Conservation (phyloP, 345 rosid genomes). For the Isatis tinctoria region DNA sequence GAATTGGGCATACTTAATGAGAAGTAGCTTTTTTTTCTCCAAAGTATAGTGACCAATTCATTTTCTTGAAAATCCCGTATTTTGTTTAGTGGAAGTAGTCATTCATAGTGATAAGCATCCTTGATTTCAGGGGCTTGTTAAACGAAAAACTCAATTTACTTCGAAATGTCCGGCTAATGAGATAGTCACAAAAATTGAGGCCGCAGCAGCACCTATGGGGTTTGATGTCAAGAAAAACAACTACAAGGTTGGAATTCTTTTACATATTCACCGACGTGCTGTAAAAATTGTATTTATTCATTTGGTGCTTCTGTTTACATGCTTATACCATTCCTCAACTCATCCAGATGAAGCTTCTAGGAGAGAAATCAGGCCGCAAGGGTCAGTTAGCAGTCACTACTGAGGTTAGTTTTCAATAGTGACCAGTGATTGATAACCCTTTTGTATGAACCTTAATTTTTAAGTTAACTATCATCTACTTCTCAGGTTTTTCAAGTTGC, state of each 20-base stretch:
- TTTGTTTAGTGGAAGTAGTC: neutral
- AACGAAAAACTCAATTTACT: slow-evolving; percentile 89
- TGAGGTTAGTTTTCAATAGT: slow-evolving; percentile 48
- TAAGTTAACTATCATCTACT: neutral
- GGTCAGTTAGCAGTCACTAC: slow-evolving; percentile 95
- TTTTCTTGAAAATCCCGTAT: neutral
- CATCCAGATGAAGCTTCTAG: slow-evolving; percentile 77
- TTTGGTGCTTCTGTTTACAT: neutral
- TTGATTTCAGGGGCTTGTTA: slow-evolving; percentile 73
- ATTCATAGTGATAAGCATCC: slow-evolving; percentile 6
- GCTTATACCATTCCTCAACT: neutral
- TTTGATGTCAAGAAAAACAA: slow-evolving; percentile 93
- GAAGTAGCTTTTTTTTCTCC: neutral
- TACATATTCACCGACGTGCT: neutral
- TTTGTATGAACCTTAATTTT: neutral
- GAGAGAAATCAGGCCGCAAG: slow-evolving; percentile 97
- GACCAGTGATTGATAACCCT: neutral
- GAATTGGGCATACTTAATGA: neutral
- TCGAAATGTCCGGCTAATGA: slow-evolving; percentile 83
- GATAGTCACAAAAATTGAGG: slow-evolving; percentile 87
- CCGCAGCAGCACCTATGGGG: slow-evolving; percentile 81
- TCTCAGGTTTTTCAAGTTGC: slow-evolving; percentile 90
- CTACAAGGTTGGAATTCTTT: slow-evolving; percentile 55
- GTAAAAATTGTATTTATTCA: neutral
- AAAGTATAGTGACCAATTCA: neutral